phyloP scores from a whole-genome alignment of 768 basidiomycete genomes.

The Boletus subcaerulescens region DNA sequence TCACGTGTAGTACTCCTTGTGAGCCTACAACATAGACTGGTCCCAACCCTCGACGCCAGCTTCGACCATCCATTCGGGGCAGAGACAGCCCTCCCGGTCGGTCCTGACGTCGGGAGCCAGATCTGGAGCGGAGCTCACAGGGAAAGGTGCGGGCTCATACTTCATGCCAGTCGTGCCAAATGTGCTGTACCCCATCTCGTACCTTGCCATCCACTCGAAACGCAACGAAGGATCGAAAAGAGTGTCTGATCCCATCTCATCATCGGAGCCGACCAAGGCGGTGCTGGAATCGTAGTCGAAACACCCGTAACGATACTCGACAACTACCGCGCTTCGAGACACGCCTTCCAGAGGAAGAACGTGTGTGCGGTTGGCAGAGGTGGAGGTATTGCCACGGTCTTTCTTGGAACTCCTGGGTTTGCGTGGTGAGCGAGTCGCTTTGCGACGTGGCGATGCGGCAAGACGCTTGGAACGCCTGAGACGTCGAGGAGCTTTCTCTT shows the following conservation, averaged over 20 bases:
- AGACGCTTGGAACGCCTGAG: neutral
- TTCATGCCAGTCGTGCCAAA: neutral
- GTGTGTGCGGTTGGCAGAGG: neutral
- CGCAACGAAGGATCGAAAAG: slow-evolving; percentile 5
- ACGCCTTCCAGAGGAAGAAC: neutral
- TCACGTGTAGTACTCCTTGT: neutral
- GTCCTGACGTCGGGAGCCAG: neutral
- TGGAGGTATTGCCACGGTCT: neutral
- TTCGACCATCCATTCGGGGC: slow-evolving; percentile 25
- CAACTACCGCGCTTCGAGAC: neutral
- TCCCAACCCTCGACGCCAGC: slow-evolving; percentile 15
- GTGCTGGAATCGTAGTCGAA: neutral
- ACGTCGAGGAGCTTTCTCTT: neutral
- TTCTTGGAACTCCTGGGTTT: neutral
- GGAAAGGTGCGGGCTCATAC: neutral
- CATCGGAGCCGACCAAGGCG: neutral
- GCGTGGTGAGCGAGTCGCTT: neutral
- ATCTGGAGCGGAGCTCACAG: neutral
- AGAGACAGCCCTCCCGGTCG: slow-evolving; percentile 14
- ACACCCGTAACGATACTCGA: neutral
- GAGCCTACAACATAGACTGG: neutral
- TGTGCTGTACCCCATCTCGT: slow-evolving; percentile 5
- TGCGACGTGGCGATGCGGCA: neutral
- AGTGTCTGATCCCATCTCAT: slow-evolving; percentile 5
- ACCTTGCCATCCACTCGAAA: slow-evolving; percentile 13